Evolutionary conservation across 257 asterid species (phyloP), one percentile per base, ranked within the genome.

Genomic region (Gentiana straminea): DNA sequence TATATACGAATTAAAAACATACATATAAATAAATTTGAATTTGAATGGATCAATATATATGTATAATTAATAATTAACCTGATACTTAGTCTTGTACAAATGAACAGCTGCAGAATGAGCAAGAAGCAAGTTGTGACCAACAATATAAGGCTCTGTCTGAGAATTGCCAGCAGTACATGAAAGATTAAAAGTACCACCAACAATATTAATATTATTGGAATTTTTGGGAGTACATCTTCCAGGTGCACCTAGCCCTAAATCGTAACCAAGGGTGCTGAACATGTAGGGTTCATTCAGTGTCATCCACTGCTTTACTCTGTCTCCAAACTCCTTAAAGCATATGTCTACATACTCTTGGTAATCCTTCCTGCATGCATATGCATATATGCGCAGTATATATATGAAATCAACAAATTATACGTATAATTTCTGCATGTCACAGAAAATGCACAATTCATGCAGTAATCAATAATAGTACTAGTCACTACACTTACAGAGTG

Each of bases 321-420:
- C 74, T 0, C 78, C 78, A 35, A 68, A 73, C 60, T 68, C 70
- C 57, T 64, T 51, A 43, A 73, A 73, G 57, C 78, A 73, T 1
- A 73, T 35, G 51, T 56, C 73, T 49, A 49, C 74, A n/a, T 43
- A 73, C 37, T 60, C 71, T 50, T 41, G 10, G 3, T 33, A 73
- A 38, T 73, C 66, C 3, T 60, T 44, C 64, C 70, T 72, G 66
- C 32, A 15, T 10, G 13, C 35, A 47, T 6, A 49, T 24, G 24
- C 24, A 24, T 24, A 24, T 24, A 24, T 24, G 24, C 24, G 24
- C 24, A 24, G 24, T 24, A 24, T 24, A 24, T 24, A 24, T 24
- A 24, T 12, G n/a, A 10, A 35, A 24, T 34, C 59, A 33, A 8
- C 3, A 35, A 54, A 34, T 54, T 53, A 53, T 32, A 2, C 2